Evolutionary conservation across 768 basidiomycete species (phyloP), one percentile per base, ranked within the genome.

Genomic region (Pleurotus platypus): DNA sequence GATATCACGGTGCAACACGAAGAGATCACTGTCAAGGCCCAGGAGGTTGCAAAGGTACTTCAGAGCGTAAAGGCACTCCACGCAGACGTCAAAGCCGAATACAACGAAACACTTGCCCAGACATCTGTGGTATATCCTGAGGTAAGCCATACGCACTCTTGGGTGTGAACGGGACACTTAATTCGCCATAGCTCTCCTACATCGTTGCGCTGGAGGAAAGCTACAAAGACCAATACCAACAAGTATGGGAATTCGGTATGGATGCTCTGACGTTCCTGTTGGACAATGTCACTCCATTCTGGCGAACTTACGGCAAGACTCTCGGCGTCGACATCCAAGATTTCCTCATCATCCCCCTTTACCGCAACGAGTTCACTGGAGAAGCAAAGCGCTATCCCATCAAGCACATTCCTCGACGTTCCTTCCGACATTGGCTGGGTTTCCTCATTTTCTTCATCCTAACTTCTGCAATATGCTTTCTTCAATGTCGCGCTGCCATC

Each of bases 341-440:
- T 60, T 91, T 91, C 65, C 81, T 91, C 58, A 88, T 92, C 62
- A 84, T 92, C 57, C 90, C 90, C 5, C 79, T 89, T 63, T 92
- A 92, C 60, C 82, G 90, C 35, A 89, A 92, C 66, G 90, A 91
- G 65, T 92, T 90, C 66, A 90, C 90, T 0, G 90, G 90, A 30
- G 87, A 89, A 72, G 49, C 82, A 38, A 86, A 87, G 62, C 77
- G 83, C 62, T 90, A 90, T 63, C 76, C 73, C 5, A 82, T 92
- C 62, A 66, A 68, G 37, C 70, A 65, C 2, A 67, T 90, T 55
- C 90, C 90, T 20, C 72, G 65, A 55, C 83, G 90, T 20, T 86
- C 90, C 0, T 60, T 80, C 53, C 81, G 77, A 3, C 90, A 92
- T 61, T 90, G 89, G 89, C 59, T 85, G 37, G 82, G 78, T 8